Conservation (phyloP, 2,329 filamentous ascomycete genomes). For the Pseudogymnoascus sp. region DNA sequence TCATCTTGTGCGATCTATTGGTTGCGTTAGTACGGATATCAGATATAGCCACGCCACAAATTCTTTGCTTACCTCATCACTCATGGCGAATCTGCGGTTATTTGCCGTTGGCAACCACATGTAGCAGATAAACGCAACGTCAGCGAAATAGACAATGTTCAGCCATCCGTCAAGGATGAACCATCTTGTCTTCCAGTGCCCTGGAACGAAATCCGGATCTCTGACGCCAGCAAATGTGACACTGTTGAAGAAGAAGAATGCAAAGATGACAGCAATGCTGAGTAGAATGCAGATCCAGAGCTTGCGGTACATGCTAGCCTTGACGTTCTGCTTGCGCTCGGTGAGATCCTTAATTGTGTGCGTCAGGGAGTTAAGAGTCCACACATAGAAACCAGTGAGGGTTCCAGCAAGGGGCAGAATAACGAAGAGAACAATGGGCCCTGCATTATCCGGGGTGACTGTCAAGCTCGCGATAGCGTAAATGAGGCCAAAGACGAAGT, state of each 20-base stretch:
- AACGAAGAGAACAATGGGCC: slow-evolving; percentile 84
- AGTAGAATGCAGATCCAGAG: slow-evolving; percentile 96
- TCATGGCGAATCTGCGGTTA: slow-evolving; percentile 97
- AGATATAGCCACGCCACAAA: not conserved
- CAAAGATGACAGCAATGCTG: slow-evolving; percentile 93
- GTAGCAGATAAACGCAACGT: slow-evolving; percentile 89
- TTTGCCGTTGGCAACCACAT: slow-evolving; percentile 95
- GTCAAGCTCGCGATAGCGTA: slow-evolving; percentile 87
- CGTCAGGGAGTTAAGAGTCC: slow-evolving; percentile 94
- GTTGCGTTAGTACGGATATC: not conserved
- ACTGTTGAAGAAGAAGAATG: slow-evolving; percentile 97
- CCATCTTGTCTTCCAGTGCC: slow-evolving; percentile 96
- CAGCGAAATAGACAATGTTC: slow-evolving; percentile 90
- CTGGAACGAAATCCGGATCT: slow-evolving; percentile 85
- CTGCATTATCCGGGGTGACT: slow-evolving; percentile 82
- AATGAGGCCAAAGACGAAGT: slow-evolving; percentile 91
- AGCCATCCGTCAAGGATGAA: slow-evolving; percentile 97
- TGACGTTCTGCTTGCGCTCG: slow-evolving; percentile 87
- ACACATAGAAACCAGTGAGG: slow-evolving; percentile 94
- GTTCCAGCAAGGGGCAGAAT: slow-evolving; percentile 88
- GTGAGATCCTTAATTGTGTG: slow-evolving; percentile 93
- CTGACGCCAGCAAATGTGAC: slow-evolving; percentile 84
- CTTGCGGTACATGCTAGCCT: slow-evolving; percentile 94
- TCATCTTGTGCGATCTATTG: slow-evolving; percentile 88
- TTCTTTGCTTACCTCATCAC: slow-evolving; percentile 64